phyloP scores from a whole-genome alignment of 805 yeast species.

The Lipomyces orientalis region DNA sequence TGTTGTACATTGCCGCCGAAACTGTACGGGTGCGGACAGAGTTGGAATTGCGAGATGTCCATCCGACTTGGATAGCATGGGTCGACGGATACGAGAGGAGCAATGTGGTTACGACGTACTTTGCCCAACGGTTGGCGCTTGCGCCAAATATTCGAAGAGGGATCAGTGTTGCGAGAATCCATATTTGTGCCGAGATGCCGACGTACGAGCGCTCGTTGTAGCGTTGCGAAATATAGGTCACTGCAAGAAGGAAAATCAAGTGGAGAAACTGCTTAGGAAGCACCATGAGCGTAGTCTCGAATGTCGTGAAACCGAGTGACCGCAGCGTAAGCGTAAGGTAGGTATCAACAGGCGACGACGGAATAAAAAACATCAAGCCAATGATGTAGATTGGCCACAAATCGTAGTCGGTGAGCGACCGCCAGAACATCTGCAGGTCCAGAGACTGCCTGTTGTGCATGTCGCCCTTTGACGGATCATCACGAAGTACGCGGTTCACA shows the following conservation, averaged over 20 bases:
- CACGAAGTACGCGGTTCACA: constrained; percentile 64
- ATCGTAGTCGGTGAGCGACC: constrained; percentile 56
- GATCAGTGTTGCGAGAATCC: constrained; percentile 28
- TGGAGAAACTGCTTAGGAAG: constrained; percentile 53
- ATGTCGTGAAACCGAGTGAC: constrained; percentile 58
- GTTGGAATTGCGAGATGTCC: constrained; percentile 68
- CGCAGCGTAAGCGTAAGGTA: constrained; percentile 59
- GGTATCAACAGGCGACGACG: constrained; percentile 46
- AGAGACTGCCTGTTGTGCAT: constrained; percentile 67
- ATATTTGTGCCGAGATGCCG: constrained; percentile 27
- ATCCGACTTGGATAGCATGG: constrained; percentile 62
- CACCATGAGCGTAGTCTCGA: constrained; percentile 57
- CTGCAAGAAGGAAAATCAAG: constrained; percentile 40
- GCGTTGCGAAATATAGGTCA: constrained; percentile 22
- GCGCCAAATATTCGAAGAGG: constrained; percentile 39
- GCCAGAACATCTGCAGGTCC: constrained; percentile 49
- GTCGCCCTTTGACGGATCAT: constrained; percentile 68
- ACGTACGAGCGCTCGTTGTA: constrained; percentile 21
- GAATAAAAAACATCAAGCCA: constrained; percentile 54
- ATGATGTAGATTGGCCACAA: constrained; percentile 61
- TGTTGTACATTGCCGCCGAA: constrained; percentile 68
- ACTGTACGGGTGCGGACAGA: constrained; percentile 69
- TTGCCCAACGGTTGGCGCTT: constrained; percentile 34
- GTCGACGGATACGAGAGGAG: constrained; percentile 54
- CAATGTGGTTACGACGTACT: constrained; percentile 37